These are phyloP conservation scores for Pseudogymnoascus sp. DNA, from an alignment of 2,329 filamentous ascomycete species.

Conservation along the genomic window DNA sequence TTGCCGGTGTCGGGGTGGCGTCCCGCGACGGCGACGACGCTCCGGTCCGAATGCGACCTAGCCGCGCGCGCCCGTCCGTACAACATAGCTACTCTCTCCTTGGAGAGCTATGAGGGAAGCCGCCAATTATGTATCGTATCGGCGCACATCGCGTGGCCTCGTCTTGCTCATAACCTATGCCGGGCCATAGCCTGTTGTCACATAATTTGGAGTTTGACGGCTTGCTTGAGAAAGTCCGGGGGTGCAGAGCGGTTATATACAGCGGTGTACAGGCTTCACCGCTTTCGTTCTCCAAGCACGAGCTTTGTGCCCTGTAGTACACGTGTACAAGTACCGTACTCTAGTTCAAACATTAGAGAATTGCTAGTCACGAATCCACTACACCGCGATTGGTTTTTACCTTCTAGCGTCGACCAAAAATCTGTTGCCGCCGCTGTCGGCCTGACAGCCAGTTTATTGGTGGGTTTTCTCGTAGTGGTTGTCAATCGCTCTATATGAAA, in stretches of 20 bases:
- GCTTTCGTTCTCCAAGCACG: neutral
- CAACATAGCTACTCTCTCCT: neutral
- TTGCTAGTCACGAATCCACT: neutral
- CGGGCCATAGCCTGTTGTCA: neutral
- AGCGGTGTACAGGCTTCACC: neutral
- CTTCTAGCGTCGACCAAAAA: neutral
- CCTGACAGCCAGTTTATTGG: neutral
- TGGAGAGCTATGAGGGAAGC: constrained; percentile 4
- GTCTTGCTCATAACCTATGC: neutral
- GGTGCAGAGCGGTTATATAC: neutral
- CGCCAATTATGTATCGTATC: neutral
- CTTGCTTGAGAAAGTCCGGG: neutral
- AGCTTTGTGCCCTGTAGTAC: neutral
- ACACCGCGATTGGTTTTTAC: neutral
- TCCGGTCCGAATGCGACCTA: neutral
- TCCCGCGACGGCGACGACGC: neutral
- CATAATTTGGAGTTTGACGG: neutral
- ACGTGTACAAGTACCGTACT: neutral
- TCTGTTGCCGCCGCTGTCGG: neutral
- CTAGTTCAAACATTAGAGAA: neutral
- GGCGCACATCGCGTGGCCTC: neutral
- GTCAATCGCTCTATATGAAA: neutral
- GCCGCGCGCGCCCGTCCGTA: neutral
- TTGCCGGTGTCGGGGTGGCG: neutral
- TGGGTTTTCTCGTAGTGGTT: neutral